phyloP scores from a whole-genome alignment of 139 green algal species.

The Auxenochlorella protothecoides region DNA sequence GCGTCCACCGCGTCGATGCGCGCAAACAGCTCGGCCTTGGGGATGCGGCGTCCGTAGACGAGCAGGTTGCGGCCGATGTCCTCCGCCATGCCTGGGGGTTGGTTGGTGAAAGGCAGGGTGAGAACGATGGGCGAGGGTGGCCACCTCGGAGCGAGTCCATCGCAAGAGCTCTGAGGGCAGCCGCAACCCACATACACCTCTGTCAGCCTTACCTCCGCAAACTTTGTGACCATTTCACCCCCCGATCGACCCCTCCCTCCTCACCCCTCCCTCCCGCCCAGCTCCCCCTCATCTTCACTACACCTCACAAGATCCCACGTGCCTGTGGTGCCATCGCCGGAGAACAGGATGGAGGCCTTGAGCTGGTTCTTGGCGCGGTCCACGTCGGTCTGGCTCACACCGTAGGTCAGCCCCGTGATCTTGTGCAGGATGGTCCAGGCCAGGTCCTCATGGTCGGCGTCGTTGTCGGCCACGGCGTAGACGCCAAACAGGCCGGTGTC shows the following conservation, averaged over 20 bases:
- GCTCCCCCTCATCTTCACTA: neutral
- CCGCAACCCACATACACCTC: neutral
- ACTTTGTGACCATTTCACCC: too few relatives aligned
- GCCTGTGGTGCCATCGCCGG: conserved; percentile 48
- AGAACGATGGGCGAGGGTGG: too few relatives aligned
- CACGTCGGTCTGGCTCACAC: conserved; percentile 75
- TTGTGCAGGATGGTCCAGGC: conserved; percentile 53
- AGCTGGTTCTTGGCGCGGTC: conserved; percentile 87
- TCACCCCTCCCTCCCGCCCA: too few relatives aligned
- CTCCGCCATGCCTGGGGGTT: conserved; percentile 64
- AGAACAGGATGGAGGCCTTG: conserved; percentile 68
- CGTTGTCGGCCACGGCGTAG: conserved; percentile 61
- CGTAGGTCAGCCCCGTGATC: conserved; percentile 80
- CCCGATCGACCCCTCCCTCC: too few relatives aligned
- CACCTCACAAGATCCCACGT: neutral
- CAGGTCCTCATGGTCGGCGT: conserved; percentile 45
- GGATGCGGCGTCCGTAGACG: conserved; percentile 86
- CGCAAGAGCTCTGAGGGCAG: neutral
- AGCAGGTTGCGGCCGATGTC: conserved; percentile 92
- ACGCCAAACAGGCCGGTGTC: conserved; percentile 96
- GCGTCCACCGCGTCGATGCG: conserved; percentile 91
- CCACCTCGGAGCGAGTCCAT: neutral
- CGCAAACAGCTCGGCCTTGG: conserved; percentile 91
- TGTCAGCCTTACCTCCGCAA: too few relatives aligned
- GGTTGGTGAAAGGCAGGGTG: neutral